Percentiles rank a stretch among this genome's conserved stretches.
Evolutionary conservation across 805 yeast genomes (phyloP).

Genomic region (Zygotorulaspora florentina): DNA sequence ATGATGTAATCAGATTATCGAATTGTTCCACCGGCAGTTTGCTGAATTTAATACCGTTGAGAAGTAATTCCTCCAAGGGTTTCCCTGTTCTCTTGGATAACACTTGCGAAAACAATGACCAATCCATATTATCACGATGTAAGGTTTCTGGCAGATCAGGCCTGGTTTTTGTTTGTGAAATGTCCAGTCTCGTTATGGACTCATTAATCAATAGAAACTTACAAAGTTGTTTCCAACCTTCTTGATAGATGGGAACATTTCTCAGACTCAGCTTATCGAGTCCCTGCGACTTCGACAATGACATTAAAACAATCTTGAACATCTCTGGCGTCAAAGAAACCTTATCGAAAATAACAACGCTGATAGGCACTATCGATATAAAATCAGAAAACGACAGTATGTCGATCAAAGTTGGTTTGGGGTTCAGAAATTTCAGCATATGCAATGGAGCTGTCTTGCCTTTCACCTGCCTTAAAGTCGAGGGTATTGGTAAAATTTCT

Average conservation of each 20-base stretch:
- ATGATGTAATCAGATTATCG: constrained; percentile 50
- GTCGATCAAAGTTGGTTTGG: constrained; percentile 87
- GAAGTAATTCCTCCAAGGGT: constrained; percentile 61
- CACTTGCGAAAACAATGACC: constrained; percentile 73
- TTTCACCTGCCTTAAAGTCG: constrained; percentile 76
- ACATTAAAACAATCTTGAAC: constrained; percentile 66
- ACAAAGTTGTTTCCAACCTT: constrained; percentile 78
- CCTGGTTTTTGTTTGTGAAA: constrained; percentile 56
- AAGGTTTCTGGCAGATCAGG: constrained; percentile 32
- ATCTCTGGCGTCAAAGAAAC: constrained; percentile 69
- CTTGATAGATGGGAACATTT: constrained; percentile 66
- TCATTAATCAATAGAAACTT: constrained; percentile 65
- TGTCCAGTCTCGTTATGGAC: constrained; percentile 55
- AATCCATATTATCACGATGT: constrained; percentile 75
- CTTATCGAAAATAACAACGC: constrained; percentile 73
- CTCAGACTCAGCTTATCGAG: constrained; percentile 71
- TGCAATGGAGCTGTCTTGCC: constrained; percentile 75
- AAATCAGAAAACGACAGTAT: constrained; percentile 86
- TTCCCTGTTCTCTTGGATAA: constrained; percentile 62
- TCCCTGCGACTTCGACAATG: constrained; percentile 61
- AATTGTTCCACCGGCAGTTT: constrained; percentile 48
- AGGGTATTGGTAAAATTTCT: constrained; percentile 89
- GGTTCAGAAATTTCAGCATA: constrained; percentile 68
- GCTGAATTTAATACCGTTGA: constrained; percentile 71
- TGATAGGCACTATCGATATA: constrained; percentile 76